A percentile compares a stretch with the other conserved stretches of the same genome.
phyloP scores from a whole-genome alignment of 768 basidiomycete genomes.

The Polyporus arcularius region DNA sequence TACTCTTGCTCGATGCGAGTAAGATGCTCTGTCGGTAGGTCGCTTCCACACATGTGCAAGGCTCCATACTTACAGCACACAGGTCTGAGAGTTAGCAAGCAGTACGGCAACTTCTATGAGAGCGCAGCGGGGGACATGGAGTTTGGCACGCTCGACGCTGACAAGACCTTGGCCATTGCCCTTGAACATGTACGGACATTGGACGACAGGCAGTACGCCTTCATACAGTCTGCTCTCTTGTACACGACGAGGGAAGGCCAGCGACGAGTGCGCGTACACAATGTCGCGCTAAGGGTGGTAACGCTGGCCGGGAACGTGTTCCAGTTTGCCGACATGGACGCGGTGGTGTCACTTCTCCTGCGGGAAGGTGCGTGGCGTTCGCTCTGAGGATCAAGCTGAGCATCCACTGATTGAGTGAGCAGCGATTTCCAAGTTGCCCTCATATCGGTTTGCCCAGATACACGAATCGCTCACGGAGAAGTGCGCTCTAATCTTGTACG shows the following conservation, averaged over 20 bases:
- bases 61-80: not conserved
- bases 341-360: constrained; percentile 68
- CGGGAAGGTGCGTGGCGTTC: constrained; percentile 64
- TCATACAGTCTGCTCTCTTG: constrained; percentile 76
- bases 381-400: not conserved
- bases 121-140: constrained; percentile 71
- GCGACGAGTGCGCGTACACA: constrained; percentile 81
- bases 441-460: constrained; percentile 61
- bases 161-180: constrained; percentile 75
- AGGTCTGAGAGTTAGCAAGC: constrained; percentile 67
- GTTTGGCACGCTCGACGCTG: constrained; percentile 78
- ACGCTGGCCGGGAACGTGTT: constrained; percentile 90
- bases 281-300: constrained; percentile 81
- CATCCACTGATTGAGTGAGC: not conserved
- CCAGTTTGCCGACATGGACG: constrained; percentile 88
- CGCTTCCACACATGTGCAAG: not conserved
- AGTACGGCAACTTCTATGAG: constrained; percentile 75
- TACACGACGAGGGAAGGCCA: constrained; percentile 48
- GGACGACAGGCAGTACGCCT: constrained; percentile 70
- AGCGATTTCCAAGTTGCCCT: constrained; percentile 72
- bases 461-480: constrained; percentile 64
- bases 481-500: constrained; percentile 78
- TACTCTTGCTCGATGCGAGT: constrained; percentile 83
- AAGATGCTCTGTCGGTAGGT: constrained; percentile 80
- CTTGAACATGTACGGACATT: constrained; percentile 72